A percentile compares a stretch with the other conserved stretches of the same genome.
Evolutionary conservation across 768 basidiomycete genomes (phyloP).

Genomic region (Hygrocybe punicea): DNA sequence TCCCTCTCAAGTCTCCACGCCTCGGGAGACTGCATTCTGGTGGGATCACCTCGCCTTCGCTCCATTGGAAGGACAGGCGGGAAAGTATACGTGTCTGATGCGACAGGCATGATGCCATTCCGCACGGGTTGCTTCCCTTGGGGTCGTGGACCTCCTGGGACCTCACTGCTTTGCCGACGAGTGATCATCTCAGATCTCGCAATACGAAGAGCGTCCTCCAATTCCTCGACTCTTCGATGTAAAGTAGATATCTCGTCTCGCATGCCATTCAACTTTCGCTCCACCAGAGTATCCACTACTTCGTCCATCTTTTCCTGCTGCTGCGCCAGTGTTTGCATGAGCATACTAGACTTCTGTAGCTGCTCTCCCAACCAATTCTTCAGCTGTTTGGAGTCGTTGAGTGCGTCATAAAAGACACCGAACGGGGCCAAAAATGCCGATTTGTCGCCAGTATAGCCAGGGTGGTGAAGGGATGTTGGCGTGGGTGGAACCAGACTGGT

Average conservation of each 20-base stretch:
- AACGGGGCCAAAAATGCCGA: constrained; percentile 80
- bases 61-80: constrained; percentile 36
- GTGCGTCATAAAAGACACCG: constrained; percentile 79
- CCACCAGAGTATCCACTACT: constrained; percentile 57
- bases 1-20: constrained; percentile 41
- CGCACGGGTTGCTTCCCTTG: constrained; percentile 35
- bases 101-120: constrained; percentile 35
- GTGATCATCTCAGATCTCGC: constrained; percentile 16
- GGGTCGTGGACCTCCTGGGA: constrained; percentile 15
- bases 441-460: constrained; percentile 61
- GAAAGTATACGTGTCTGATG: constrained; percentile 46
- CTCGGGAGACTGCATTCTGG: constrained; percentile 41
- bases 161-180: constrained; percentile 27
- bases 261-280: constrained; percentile 56
- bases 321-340: constrained; percentile 50
- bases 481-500: constrained; percentile 64
- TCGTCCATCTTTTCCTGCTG: constrained; percentile 64
- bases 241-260: constrained; percentile 60
- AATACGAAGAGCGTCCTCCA: constrained; percentile 51
- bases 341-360: constrained; percentile 56
- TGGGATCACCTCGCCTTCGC: constrained; percentile 36
- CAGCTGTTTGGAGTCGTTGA: constrained; percentile 75
- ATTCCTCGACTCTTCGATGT: constrained; percentile 61
- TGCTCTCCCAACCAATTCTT: constrained; percentile 76
- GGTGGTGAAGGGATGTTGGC: constrained; percentile 60